These are phyloP conservation scores for Pseudozyma pruni DNA, from an alignment of 1,284 basidiomycete species.

Conservation along the genomic window DNA sequence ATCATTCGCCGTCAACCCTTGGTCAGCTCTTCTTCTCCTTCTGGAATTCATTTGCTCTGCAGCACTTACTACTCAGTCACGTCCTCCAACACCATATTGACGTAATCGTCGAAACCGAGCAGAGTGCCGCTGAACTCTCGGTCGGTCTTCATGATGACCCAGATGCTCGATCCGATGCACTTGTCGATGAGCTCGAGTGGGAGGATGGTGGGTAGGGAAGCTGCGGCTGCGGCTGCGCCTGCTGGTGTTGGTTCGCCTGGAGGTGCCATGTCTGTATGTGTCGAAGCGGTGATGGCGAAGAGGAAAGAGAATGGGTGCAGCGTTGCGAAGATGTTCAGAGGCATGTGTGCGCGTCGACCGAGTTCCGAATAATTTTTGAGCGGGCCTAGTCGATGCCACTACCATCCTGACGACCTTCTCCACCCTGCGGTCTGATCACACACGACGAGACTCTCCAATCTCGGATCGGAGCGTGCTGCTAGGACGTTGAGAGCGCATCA, in stretches of 20 bases:
- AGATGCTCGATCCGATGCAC: constrained; percentile 68
- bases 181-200: constrained; percentile 68
- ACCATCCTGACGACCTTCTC: not conserved
- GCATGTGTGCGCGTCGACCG: not conserved
- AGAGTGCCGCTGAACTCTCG: constrained; percentile 80
- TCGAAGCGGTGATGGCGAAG: constrained; percentile 1
- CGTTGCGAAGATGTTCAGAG: not conserved
- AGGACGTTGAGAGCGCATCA: too few relatives aligned
- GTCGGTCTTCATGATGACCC: constrained; percentile 68
- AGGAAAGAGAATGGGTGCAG: not conserved
- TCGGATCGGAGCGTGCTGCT: too few relatives aligned
- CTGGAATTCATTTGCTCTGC: not conserved
- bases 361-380: constrained; percentile 13
- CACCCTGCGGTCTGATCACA: too few relatives aligned
- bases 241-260: constrained; percentile 41
- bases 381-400: not conserved
- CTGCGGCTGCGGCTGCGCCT: constrained; percentile 34
- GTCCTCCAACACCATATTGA: constrained; percentile 98
- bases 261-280: constrained; percentile 30
- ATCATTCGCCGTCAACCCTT: not conserved
- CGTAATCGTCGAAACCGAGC: constrained; percentile 97
- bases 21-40: not conserved
- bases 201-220: constrained; percentile 57
- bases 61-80: constrained; percentile 88
- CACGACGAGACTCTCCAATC: too few relatives aligned